Evolutionary conservation across 2,329 filamentous ascomycete genomes (phyloP).

Genomic region (Bipolaris cookei): DNA sequence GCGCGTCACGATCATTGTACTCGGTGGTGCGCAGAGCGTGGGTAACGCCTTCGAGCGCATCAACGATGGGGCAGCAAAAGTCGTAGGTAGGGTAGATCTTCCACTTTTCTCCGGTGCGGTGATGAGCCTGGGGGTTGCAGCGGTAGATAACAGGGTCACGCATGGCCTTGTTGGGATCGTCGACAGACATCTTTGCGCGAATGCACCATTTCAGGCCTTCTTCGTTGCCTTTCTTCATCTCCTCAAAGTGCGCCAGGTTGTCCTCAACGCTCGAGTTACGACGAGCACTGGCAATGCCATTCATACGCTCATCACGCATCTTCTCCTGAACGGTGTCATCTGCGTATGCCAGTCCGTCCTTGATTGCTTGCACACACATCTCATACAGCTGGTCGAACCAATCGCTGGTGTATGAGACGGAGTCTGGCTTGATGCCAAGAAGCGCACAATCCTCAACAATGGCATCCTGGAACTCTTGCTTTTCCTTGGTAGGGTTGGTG

Average conservation of each 20-base stretch:
- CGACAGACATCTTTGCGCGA: constrained; percentile 88
- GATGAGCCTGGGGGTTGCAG: constrained; percentile 77
- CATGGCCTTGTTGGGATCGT: constrained; percentile 94
- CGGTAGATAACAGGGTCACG: constrained; percentile 97
- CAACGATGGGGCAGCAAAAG: constrained; percentile 82
- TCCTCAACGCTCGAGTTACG: constrained; percentile 82
- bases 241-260: constrained; percentile 82
- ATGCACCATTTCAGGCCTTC: constrained; percentile 88
- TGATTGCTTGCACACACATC: constrained; percentile 82
- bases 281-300: constrained; percentile 80
- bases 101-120: constrained; percentile 79
- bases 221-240: constrained; percentile 87
- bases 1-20: constrained; percentile 85
- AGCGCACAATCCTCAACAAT: constrained; percentile 90
- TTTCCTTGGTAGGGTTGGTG: constrained; percentile 97
- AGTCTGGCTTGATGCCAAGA: constrained; percentile 90
- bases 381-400: constrained; percentile 94
- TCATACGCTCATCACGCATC: constrained; percentile 84
- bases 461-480: constrained; percentile 91
- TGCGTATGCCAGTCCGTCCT: constrained; percentile 86
- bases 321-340: constrained; percentile 91
- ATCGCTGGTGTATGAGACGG: constrained; percentile 88
- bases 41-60: constrained; percentile 80
- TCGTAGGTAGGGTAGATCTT: constrained; percentile 90
- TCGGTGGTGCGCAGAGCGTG: constrained; percentile 84